A percentile compares a stretch with the other conserved stretches of the same genome.
Conservation (phyloP, 2,329 filamentous ascomycete species). For the Byssoonygena ceratinophila region DNA sequence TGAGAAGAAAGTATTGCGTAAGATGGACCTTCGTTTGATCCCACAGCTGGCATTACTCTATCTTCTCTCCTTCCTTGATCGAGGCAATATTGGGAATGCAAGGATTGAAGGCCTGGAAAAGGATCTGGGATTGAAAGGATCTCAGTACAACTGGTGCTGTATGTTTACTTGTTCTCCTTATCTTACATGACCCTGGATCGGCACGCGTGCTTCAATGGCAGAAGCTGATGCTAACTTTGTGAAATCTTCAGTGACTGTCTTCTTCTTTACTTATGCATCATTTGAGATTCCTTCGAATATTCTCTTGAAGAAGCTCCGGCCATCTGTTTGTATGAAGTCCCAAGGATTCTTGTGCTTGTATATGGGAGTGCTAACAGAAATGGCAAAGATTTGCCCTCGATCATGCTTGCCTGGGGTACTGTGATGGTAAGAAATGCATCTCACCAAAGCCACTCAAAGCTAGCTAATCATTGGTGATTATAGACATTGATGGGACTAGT, state of each 20-base stretch:
- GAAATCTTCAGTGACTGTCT: constrained; percentile 18
- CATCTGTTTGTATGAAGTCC: constrained; percentile 20
- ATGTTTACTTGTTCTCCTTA: constrained; percentile 2
- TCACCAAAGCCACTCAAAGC: neutral
- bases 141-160: constrained; percentile 23
- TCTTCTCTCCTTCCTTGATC: constrained; percentile 27
- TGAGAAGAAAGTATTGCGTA: constrained; percentile 33
- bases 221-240: constrained; percentile 2
- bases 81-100: constrained; percentile 25
- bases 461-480: neutral
- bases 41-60: constrained; percentile 33
- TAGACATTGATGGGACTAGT: constrained; percentile 42
- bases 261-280: constrained; percentile 21
- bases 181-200: neutral
- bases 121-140: constrained; percentile 19
- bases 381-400: constrained; percentile 20
- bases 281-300: constrained; percentile 23
- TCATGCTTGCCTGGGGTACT: constrained; percentile 37
- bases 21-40: constrained; percentile 33
- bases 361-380: neutral
- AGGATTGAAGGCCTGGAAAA: constrained; percentile 21
- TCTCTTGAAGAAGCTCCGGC: constrained; percentile 24
- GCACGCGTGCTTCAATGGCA: neutral
- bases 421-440: constrained; percentile 29
- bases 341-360: neutral